Base-by-base conservation (phyloP, 164 flowering plant genomes). In the Protea cynaroides region DNA sequence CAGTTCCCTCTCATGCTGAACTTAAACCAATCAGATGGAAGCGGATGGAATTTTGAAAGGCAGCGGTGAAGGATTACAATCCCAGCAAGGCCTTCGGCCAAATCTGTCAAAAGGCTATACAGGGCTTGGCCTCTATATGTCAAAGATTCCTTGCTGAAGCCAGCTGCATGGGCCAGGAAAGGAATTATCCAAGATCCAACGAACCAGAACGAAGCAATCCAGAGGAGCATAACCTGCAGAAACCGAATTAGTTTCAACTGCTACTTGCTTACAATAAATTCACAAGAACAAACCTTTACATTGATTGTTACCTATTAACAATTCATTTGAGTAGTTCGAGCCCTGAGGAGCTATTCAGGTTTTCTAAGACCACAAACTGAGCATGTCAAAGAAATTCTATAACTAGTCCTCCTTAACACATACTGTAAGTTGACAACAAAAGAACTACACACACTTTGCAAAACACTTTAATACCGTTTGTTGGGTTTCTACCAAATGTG, bases 181-280 rank as follows among this genome's bases (percentile, higher is more conserved):
- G 99, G 99, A 66, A 95, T 79, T 78, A 92, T 74, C 97, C 96
- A 95, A 14, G 99, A 86, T 22, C 97, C 99, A 58, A 95, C 87
- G 24, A 94, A 84, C 96, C 99, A 94, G 71, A 94, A 94, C 25
- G 99, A 80, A 61, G 87, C 85, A 67, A 88, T 82, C 97, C 99
- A 92, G 23, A 95, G 86, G 52, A 95, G 82, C 86, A 85, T 91
- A 38, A 95, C 99, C 99, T 94, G 89, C 74, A 83, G 59, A 25
- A 18, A n/a, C 23, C 36, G 47, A 15, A 11, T 36, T 38, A n/a
- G 13, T 11, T 10, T 58, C 34, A 1, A 7, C 34, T 54, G 3
- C 15, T 25, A 0, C 25, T 58, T 24, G 23, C 47, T 14, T 0
- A 2, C 10, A 6, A 2, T 52, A 19, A 21, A n/a, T 21, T 1